phyloP scores from a whole-genome alignment of 2,329 filamentous ascomycete genomes.

The Colletotrichum acutatum region DNA sequence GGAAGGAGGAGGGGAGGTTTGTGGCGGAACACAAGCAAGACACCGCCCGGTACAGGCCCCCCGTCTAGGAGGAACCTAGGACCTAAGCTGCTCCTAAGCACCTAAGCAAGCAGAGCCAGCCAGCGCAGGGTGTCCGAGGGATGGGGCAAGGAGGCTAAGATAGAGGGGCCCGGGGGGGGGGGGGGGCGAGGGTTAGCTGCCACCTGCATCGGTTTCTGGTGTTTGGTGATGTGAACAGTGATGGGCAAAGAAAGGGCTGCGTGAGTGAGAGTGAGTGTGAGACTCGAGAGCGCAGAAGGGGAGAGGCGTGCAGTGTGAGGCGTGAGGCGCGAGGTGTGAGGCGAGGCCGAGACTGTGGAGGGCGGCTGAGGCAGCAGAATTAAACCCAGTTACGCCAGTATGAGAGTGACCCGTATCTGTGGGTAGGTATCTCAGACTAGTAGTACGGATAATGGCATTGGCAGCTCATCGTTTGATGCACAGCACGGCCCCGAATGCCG shows the following conservation, averaged over 20 bases:
- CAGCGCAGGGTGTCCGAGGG: conserved; percentile 25
- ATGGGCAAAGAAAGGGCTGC: background rate
- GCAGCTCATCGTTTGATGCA: conserved; percentile 10
- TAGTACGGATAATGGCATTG: no score
- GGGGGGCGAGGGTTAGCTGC: conserved; percentile 1
- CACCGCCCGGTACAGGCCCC: conserved; percentile 2
- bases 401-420: conserved; percentile 18
- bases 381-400: background rate
- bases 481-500: conserved; percentile 22
- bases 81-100: no score
- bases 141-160: conserved; percentile 3
- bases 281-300: no score
- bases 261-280: background rate
- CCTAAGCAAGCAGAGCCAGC: conserved; percentile 10
- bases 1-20: conserved; percentile 7
- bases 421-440: background rate
- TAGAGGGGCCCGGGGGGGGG: conserved; percentile 1
- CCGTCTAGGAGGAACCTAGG: background rate
- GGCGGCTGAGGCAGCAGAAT: conserved; percentile 33
- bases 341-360: conserved; percentile 23
- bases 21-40: conserved; percentile 28
- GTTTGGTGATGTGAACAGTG: background rate
- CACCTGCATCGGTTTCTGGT: background rate
- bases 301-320: no score
- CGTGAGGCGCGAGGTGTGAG: conserved; percentile 8